phyloP scores from a whole-genome alignment of 1,139 yeast species.

The Yamadazyma buinensis region DNA sequence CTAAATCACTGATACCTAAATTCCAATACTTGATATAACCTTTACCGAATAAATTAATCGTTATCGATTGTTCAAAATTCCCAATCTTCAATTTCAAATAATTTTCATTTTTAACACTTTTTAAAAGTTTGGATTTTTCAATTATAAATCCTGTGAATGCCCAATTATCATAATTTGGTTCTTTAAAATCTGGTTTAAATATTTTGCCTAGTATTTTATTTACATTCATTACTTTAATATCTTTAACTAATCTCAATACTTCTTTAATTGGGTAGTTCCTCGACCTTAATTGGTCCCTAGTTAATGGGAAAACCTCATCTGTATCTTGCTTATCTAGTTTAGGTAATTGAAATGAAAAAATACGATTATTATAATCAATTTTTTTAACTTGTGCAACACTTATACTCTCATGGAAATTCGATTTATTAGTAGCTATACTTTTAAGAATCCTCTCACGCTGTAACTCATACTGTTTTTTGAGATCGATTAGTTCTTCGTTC shows the following conservation, averaged over 20 bases:
- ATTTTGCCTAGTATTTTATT: conserved; percentile 50
- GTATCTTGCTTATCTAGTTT: conserved; percentile 10
- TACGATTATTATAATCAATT: conserved; percentile 20
- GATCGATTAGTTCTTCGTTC: conserved; percentile 24
- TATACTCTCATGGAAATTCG: conserved; percentile 4
- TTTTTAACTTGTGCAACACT: conserved; percentile 7
- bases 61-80: conserved; percentile 56
- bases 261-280: conserved; percentile 4
- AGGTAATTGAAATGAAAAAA: conserved; percentile 19
- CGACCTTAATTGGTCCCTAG: conserved; percentile 9
- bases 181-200: conserved; percentile 60
- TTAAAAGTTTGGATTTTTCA: conserved; percentile 48
- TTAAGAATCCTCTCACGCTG: conserved; percentile 13
- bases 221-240: conserved; percentile 44
- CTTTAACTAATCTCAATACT: conserved; percentile 25
- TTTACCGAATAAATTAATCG: conserved; percentile 60
- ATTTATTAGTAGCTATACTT: background rate
- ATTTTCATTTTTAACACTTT: conserved; percentile 34
- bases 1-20: conserved; percentile 65
- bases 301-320: conserved; percentile 14
- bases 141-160: conserved; percentile 67
- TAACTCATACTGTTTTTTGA: conserved; percentile 27
- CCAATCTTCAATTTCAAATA: conserved; percentile 65
- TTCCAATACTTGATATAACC: conserved; percentile 74
- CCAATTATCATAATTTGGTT: conserved; percentile 75